These are phyloP conservation scores for Endoconidiophora polonica DNA, from an alignment of 2,329 filamentous ascomycete genomes.

Conservation along the genomic window DNA sequence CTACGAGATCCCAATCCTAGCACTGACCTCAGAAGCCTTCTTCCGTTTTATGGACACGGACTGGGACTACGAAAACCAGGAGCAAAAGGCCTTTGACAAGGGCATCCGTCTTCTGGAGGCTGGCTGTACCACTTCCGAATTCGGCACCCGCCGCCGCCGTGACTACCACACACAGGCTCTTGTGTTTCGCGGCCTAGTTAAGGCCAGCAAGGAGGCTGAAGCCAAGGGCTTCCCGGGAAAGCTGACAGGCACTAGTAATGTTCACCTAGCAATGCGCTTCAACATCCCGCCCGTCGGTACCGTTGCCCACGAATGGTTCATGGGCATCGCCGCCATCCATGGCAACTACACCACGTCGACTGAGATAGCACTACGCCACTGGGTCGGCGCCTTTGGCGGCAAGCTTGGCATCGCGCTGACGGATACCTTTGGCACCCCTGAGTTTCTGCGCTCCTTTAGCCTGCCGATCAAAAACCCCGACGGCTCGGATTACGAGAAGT, in stretches of 20 bases:
- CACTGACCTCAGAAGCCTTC: conserved; percentile 86
- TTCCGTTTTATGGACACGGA: conserved; percentile 92
- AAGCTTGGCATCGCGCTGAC: conserved; percentile 80
- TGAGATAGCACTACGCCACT: conserved; percentile 69
- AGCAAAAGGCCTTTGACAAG: conserved; percentile 71
- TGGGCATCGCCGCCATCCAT: conserved; percentile 87
- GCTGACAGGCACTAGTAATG: conserved; percentile 83
- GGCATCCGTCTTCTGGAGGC: conserved; percentile 60
- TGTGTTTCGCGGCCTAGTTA: conserved; percentile 72
- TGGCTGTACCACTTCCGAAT: conserved; percentile 84
- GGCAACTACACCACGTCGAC: conserved; percentile 73
- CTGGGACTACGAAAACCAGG: conserved; percentile 77
- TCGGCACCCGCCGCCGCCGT: conserved; percentile 72
- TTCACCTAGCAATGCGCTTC: conserved; percentile 91
- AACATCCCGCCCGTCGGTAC: conserved; percentile 73
- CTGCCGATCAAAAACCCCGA: conserved; percentile 37
- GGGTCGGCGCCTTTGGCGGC: conserved; percentile 78
- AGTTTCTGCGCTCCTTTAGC: conserved; percentile 74
- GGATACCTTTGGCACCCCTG: conserved; percentile 86
- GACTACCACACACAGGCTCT: conserved; percentile 92
- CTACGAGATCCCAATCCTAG: conserved; percentile 90
- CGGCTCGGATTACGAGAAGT: conserved; percentile 26
- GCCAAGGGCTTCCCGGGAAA: conserved; percentile 51
- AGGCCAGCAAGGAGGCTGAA: conserved; percentile 55
- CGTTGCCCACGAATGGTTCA: conserved; percentile 95